Base-by-base conservation (phyloP, 768 basidiomycete species). In the Auriculariales sp. region DNA sequence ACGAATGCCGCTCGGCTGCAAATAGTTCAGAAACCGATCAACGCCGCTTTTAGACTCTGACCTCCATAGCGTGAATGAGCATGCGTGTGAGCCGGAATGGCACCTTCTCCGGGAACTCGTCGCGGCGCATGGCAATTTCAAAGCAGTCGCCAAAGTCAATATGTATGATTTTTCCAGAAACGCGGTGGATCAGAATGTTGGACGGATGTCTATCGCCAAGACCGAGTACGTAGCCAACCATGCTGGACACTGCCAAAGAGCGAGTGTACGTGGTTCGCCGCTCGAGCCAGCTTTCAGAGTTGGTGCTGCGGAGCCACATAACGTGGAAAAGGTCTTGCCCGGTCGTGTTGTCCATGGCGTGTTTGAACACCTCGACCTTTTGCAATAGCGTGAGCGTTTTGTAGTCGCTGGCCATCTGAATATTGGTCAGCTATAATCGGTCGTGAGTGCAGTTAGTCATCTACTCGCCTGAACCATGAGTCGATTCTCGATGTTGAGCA, bases 341-440 rank as follows among this genome's bases (percentile, higher is more conserved):
- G 0, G 71, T 73, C 14, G 72, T 73, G 54, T 73, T 72, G 58
- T 73, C 72, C 30, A 73, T 58, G 12, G 72, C 69, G 54, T 72
- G 71, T 54, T 72, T 67, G 61, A 73, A 73, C 4, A 73, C 71
- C 56, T 73, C 72, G 49, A 73, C 68, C 57, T 73, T 73, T 57
- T 73, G 71, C 56, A 73, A 65, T 14, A 71, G 61, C 12, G 66
- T 66, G 22, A 73, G 59, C 49, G 64, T 63, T 36, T 72, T 70
- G 57, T 71, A 73, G 45, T 72, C 70, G 36, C 70, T 70, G 3
- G 72, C 70, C 70, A 71, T 71, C 39, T 44, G 39, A 24, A 44
- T 24, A 22, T 7, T 24, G 31, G 33, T 50, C 27, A 56, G 31
- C 34, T 1, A 3, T 12, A 24, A 11, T 15, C 15, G 24, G 14